These are phyloP conservation scores for Diaporthe ampelina DNA, from an alignment of 2,329 filamentous ascomycete species.

Conservation along the genomic window DNA sequence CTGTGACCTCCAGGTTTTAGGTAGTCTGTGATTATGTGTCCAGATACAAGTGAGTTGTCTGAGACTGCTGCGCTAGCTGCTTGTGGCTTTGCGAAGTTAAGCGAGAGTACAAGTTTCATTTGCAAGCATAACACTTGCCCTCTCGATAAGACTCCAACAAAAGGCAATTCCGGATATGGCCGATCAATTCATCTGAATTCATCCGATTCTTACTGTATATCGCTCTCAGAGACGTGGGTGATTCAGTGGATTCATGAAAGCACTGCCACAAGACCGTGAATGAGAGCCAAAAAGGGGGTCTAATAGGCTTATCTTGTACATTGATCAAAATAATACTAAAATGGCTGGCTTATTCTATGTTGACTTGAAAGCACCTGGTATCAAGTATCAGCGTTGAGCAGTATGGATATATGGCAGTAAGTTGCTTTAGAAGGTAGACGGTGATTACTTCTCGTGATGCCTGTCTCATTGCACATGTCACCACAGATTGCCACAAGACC, in stretches of 20 bases:
- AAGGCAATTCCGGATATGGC: not conserved
- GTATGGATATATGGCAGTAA: not conserved
- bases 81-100: not conserved
- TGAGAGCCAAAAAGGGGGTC: not conserved
- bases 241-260: not conserved
- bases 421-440: not conserved
- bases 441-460: not conserved
- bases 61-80: not conserved
- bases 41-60: not conserved
- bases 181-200: not conserved
- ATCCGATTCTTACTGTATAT: not conserved
- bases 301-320: not conserved
- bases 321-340: not conserved
- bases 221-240: not conserved
- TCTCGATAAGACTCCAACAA: not conserved
- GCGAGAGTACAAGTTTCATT: not conserved
- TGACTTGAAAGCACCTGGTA: not conserved
- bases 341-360: not conserved
- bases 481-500: too few relatives aligned
- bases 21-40: not conserved
- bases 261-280: not conserved
- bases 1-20: not conserved
- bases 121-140: not conserved
- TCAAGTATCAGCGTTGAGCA: not conserved
- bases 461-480: not conserved